phyloP scores from a whole-genome alignment of 176 grass and related monocot species.

The Cenchrus americanus region DNA sequence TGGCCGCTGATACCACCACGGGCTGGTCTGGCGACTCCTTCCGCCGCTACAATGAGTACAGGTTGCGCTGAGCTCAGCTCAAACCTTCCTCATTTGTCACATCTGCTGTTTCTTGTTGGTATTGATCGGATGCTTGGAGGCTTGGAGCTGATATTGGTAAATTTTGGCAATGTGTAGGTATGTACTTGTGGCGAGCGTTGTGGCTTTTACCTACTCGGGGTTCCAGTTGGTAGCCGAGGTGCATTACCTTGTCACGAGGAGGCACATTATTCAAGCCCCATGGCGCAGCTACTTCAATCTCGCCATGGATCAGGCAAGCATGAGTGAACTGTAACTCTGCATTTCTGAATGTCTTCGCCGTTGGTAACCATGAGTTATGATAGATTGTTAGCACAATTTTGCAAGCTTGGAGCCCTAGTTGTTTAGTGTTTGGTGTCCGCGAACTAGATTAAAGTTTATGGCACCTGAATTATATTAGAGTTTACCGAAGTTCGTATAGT shows the following conservation, averaged over 20 bases:
- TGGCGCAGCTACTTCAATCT: slow-evolving; percentile 63
- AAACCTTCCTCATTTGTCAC: background rate
- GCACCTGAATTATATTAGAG: background rate
- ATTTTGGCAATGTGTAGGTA: slow-evolving; percentile 56
- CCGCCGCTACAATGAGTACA: slow-evolving; percentile 81
- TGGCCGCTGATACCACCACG: slow-evolving; percentile 63
- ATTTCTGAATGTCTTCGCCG: slow-evolving; percentile 13
- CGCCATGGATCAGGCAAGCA: slow-evolving; percentile 80
- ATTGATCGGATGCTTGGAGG: background rate
- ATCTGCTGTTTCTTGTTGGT: background rate
- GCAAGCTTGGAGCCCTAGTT: background rate
- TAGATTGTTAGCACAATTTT: background rate
- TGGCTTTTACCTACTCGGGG: slow-evolving; percentile 71
- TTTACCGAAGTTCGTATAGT: background rate
- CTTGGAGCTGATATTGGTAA: slow-evolving; percentile 6
- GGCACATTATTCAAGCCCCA: slow-evolving; percentile 42
- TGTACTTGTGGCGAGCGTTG: slow-evolving; percentile 57
- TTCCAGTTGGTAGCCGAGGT: slow-evolving; percentile 65
- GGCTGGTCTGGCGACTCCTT: slow-evolving; percentile 81
- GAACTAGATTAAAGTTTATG: background rate
- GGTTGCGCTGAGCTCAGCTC: slow-evolving; percentile 34
- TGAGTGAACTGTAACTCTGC: slow-evolving; percentile 17
- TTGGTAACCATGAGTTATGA: slow-evolving; percentile 8
- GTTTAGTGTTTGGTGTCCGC: background rate
- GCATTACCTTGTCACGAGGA: slow-evolving; percentile 49